Base-by-base conservation (phyloP, 2,329 filamentous ascomycete genomes). In the Cryphonectria parasitica region DNA sequence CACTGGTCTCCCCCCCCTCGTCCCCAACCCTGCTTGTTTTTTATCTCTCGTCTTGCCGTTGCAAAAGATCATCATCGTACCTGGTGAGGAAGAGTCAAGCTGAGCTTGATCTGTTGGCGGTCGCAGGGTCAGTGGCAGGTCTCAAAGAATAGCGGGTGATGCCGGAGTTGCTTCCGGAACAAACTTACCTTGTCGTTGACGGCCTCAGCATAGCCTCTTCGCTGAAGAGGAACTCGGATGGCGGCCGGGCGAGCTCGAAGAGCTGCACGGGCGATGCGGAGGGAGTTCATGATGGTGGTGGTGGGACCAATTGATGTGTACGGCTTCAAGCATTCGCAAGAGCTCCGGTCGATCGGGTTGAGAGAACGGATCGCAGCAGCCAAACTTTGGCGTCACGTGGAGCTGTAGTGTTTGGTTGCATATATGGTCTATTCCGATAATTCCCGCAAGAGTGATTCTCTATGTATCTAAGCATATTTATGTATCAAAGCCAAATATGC, bases 21-120 rank as follows among this genome's bases (percentile, higher is more conserved):
- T 4, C 25, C 17, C n/a, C n/a, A 8, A 6, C 10, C 1, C 8
- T 28, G 28, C 39, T 41, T 49, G 45, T 49, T 22, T 22, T 45
- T 43, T 19, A 25, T n/a, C 8, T 17, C 1, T 13, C 0, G n/a
- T 19, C 10, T 61, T 31, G n/a, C 2, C 3, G n/a, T 2, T 15
- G n/a, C 19, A 3, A 17, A 15, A n/a, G 28, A 45, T 66, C 41
- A n/a, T 66, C 3, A 43, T 80, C 92, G 85, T 94, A 98, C 96
- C 94, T 98, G 93, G 87, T 98, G 95, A 86, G 96, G 96, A 78
- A 99, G 92, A 82, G 93, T 90, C 87, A 99, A 88, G 88, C 94
- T 97, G 87, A 99, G 91, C 91, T 97, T 97, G 89, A 99, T 97
- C 89, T 91, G 77, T 74, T 72, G 17, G 63, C 63, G 34, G 56